A percentile compares a stretch with the other conserved stretches of the same genome.
phyloP scores from a whole-genome alignment of 768 basidiomycete genomes.

The Suillus placidus region DNA sequence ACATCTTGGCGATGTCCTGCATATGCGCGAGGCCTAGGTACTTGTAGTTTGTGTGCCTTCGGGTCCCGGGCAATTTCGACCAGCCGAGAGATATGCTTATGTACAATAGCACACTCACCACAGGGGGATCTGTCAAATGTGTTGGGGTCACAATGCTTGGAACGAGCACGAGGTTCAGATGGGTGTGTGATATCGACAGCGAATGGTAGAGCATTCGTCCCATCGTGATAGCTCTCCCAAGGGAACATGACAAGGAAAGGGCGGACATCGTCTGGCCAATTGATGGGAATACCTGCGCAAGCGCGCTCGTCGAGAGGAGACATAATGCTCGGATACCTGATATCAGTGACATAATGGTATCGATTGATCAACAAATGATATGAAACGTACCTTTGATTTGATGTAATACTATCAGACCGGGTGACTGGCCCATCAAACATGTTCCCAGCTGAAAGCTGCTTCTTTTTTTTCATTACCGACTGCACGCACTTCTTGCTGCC shows the following conservation, averaged over 20 bases:
- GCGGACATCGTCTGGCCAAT: background rate
- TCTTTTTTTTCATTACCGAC: background rate
- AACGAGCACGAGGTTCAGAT: background rate
- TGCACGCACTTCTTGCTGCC: background rate
- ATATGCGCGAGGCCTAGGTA: background rate
- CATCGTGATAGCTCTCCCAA: background rate
- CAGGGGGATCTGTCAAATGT: background rate
- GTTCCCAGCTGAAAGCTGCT: background rate
- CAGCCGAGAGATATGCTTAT: background rate
- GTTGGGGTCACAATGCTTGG: background rate
- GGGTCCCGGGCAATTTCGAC: background rate
- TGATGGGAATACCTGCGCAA: background rate
- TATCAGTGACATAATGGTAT: too few relatives aligned
- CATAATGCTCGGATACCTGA: too few relatives aligned
- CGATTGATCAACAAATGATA: too few relatives aligned
- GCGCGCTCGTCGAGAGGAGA: background rate
- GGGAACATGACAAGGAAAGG: background rate
- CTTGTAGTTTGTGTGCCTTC: background rate
- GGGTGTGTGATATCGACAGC: background rate
- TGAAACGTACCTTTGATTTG: background rate
- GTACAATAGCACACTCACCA: background rate
- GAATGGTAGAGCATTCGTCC: background rate
- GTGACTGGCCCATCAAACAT: background rate
- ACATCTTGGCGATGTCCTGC: background rate
- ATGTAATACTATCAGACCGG: background rate